phyloP scores from a whole-genome alignment of 352 stramenopile genomes.

The Blastocystis sp. region DNA sequence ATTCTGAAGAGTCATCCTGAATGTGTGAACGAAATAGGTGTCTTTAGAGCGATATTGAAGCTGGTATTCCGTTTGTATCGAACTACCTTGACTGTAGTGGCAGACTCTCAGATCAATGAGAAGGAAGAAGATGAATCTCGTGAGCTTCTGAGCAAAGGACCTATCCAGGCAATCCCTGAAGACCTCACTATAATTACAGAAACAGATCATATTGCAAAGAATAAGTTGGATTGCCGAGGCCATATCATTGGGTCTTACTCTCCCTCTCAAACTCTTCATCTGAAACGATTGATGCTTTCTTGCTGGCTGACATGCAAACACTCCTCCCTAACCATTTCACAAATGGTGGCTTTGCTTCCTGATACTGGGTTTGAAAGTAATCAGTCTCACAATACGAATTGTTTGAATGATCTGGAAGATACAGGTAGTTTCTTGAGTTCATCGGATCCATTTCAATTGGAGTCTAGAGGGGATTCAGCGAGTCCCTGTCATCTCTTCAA shows the following conservation, averaged over 20 bases:
- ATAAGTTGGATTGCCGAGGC: slow-evolving; percentile 58
- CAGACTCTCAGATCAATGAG: slow-evolving; percentile 30
- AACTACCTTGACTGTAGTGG: slow-evolving; percentile 7
- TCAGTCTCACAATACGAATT: not conserved
- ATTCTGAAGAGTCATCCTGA: not conserved
- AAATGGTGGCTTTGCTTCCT: not conserved
- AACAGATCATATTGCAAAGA: slow-evolving; percentile 38
- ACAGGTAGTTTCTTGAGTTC: not conserved
- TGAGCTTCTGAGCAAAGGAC: slow-evolving; percentile 37
- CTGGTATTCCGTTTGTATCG: not conserved
- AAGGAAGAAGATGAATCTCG: not conserved
- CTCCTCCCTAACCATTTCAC: not conserved
- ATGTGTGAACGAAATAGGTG: not conserved
- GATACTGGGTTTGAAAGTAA: not conserved
- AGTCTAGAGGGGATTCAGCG: not conserved
- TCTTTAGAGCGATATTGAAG: not conserved
- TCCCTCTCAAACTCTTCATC: not conserved
- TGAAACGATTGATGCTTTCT: slow-evolving; percentile 41
- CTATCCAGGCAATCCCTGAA: not conserved
- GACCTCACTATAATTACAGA: not conserved
- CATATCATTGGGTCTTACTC: slow-evolving; percentile 6
- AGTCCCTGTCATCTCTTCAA: not conserved
- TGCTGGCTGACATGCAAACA: slow-evolving; percentile 59
- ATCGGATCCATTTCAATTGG: not conserved
- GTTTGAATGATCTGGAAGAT: not conserved